Evolutionary conservation across 768 basidiomycete genomes (phyloP).

Genomic region (Lepiota venenata): DNA sequence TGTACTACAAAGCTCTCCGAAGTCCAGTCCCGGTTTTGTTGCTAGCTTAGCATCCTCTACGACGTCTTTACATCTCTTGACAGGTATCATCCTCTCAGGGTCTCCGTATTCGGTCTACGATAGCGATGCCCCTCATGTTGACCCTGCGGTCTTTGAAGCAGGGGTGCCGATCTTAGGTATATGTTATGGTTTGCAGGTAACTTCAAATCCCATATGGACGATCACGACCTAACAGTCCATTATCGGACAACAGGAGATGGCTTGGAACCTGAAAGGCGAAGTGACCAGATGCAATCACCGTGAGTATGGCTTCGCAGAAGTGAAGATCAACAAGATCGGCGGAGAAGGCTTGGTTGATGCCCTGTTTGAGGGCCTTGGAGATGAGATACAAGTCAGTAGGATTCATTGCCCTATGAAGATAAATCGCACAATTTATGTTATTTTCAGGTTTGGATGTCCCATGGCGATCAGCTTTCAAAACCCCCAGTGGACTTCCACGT

Average conservation of each 20-base stretch:
- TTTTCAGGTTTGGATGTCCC: conserved; percentile 97
- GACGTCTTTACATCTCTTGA: conserved; percentile 1
- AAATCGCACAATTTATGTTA: conserved; percentile 5
- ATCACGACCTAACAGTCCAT: not conserved
- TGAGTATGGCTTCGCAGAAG: conserved; percentile 91
- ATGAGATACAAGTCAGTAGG: conserved; percentile 74
- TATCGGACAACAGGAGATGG: conserved; percentile 70
- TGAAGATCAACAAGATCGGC: conserved; percentile 68
- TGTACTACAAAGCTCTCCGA: conserved; percentile 91
- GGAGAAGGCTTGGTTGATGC: conserved; percentile 54
- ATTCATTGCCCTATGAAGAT: not conserved
- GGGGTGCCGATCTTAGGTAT: conserved; percentile 94
- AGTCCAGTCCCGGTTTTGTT: conserved; percentile 75
- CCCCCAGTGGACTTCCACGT: conserved; percentile 83
- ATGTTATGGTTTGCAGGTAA: conserved; percentile 93
- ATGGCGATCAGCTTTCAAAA: conserved; percentile 88
- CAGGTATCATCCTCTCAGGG: conserved; percentile 93
- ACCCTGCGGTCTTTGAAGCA: conserved; percentile 84
- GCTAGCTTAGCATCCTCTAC: not conserved
- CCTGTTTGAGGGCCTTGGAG: conserved; percentile 84
- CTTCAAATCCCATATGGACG: conserved; percentile 14
- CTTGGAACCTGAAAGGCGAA: conserved; percentile 80
- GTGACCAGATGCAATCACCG: conserved; percentile 87
- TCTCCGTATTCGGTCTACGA: conserved; percentile 99
- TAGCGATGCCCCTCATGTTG: conserved; percentile 86